Evolutionary conservation across 1,284 basidiomycete species (phyloP), one percentile per base, ranked within the genome.

Genomic region (Papiliotrema terrestris): DNA sequence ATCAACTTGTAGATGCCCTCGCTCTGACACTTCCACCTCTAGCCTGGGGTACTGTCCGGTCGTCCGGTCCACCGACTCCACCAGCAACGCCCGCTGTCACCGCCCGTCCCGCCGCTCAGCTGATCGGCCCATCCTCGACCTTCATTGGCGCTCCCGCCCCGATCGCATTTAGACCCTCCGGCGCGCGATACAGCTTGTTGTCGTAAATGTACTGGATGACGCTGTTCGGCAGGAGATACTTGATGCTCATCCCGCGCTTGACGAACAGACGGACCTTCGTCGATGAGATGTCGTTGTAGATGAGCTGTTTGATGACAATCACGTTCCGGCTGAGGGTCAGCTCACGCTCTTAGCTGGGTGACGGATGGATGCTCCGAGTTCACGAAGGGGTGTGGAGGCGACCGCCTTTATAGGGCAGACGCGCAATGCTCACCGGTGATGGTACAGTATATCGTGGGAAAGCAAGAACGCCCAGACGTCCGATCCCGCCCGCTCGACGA

Each of bases 241-340:
- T 88, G 68, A 98, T 92, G 59, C 89, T 93, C 68, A 98, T 87
- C 2, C 94, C 93, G 60, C 95, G 83, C 59, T 91, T 81, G 37
- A 98, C 83, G 78, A 98, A 98, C 39, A 98, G 78, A 26, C 80
- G 73, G 56, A 92, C 91, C 80, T 98, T 98, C 26, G 93, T 96
- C 57, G 88, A 91, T 17, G 91, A 95, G 47, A 99, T 95, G 73
- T 99, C 95, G 75, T 98, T 98, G 77, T 98, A 93, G 65, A 98
- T 98, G 52, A 97, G 84, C 76, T 98, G 95, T 55, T 90, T 87
- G 68, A 96, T 89, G 62, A 98, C 86, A 71, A 92, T 86, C 61
- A 98, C 93, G 74, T 98, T 98, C 70, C 86, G 82, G 42, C 75
- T 75, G 57, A 5, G 29, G 14, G n/a, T 35, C 17, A 32, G 19